A percentile compares a stretch with the other conserved stretches of the same genome.
phyloP scores from a whole-genome alignment of 257 asterid genomes.

The Solanum chaucha region DNA sequence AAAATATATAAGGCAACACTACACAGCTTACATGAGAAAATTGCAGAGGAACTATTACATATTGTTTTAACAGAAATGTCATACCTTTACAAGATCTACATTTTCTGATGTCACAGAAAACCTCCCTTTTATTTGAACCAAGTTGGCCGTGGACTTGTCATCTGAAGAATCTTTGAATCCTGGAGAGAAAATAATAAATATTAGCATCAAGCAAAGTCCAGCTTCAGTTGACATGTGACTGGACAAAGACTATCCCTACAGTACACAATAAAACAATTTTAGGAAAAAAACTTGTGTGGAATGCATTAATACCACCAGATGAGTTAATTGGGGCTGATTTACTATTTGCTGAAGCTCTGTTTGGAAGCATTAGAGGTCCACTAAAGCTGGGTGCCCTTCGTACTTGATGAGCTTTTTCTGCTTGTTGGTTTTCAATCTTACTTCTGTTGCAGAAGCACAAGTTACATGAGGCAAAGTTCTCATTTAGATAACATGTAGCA shows the following conservation, averaged over 20 bases:
- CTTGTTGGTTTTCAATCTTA: conserved; percentile 52
- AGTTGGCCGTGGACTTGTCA: conserved; percentile 69
- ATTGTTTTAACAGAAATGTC: neutral
- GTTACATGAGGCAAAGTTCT: neutral
- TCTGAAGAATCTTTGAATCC: conserved; percentile 80
- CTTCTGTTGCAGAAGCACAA: conserved; percentile 33
- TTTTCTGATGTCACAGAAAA: conserved; percentile 98
- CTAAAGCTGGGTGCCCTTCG: conserved; percentile 88
- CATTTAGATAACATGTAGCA: neutral
- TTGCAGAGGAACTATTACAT: conserved; percentile 46
- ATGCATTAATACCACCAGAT: conserved; percentile 56
- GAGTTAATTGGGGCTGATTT: conserved; percentile 97
- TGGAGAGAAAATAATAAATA: neutral
- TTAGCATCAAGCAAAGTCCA: neutral
- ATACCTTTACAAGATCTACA: conserved; percentile 94
- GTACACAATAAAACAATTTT: neutral
- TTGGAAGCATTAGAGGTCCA: conserved; percentile 95
- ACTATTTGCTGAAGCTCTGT: conserved; percentile 95
- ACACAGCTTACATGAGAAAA: conserved; percentile 51
- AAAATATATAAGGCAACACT: conserved; percentile 4
- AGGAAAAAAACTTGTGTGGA: neutral
- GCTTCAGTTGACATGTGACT: neutral
- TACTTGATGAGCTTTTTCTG: conserved; percentile 49
- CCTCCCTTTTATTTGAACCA: conserved; percentile 97
- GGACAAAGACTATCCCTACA: neutral